Evolutionary conservation across 2,329 filamentous ascomycete genomes (phyloP).

Genomic region (Ophiostoma triangulosporum): DNA sequence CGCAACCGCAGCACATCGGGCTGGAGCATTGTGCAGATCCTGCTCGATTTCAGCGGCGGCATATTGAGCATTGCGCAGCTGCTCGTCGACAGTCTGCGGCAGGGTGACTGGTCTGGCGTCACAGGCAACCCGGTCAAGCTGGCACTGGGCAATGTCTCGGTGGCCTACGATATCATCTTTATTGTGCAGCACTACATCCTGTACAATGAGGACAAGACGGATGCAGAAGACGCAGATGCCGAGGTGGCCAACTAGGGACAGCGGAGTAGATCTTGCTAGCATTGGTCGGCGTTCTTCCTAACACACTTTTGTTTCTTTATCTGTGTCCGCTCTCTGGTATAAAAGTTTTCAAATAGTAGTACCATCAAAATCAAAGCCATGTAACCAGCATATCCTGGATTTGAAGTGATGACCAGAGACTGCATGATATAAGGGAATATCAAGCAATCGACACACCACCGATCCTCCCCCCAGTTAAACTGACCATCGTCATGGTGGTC

Average conservation of each 20-base stretch:
- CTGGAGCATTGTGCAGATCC: constrained; percentile 75
- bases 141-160: constrained; percentile 68
- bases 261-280: neutral
- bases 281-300: too few species aligned
- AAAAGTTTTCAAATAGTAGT: too few species aligned
- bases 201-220: constrained; percentile 31
- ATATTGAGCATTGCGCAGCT: constrained; percentile 71
- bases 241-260: neutral
- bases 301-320: too few species aligned
- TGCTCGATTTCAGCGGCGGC: constrained; percentile 73
- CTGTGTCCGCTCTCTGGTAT: too few species aligned
- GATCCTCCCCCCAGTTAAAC: constrained; percentile 6
- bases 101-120: constrained; percentile 79
- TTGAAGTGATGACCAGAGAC: too few species aligned
- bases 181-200: constrained; percentile 79
- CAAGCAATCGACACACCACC: too few species aligned
- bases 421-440: too few species aligned
- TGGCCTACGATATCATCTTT: constrained; percentile 78
- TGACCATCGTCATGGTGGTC: constrained; percentile 7
- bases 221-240: neutral
- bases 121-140: constrained; percentile 90
- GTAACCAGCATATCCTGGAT: too few species aligned
- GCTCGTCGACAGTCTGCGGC: constrained; percentile 68
- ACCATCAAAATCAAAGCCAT: too few species aligned
- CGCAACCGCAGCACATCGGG: constrained; percentile 72